Evolutionary conservation across 2,329 filamentous ascomycete genomes (phyloP).

Genomic region (Sarocladium strictum): DNA sequence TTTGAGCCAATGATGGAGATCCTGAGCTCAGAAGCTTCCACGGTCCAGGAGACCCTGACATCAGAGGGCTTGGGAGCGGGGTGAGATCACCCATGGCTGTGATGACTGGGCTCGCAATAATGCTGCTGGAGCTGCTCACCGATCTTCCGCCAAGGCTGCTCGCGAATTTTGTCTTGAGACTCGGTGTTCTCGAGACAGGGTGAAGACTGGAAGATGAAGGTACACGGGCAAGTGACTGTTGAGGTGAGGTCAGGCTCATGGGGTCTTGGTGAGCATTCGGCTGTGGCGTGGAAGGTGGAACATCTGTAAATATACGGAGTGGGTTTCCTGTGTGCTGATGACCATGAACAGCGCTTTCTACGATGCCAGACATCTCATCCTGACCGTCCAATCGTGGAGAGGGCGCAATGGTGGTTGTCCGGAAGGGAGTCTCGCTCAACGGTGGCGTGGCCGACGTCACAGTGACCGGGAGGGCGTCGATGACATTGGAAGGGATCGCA

Average conservation of each 20-base stretch:
- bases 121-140: slow-evolving; percentile 55
- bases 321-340: slow-evolving; percentile 15
- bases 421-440: slow-evolving; percentile 5
- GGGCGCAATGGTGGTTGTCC: slow-evolving; percentile 12
- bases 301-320: slow-evolving; percentile 34
- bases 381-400: slow-evolving; percentile 10
- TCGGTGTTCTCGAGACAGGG: slow-evolving; percentile 53
- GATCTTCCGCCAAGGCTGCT: slow-evolving; percentile 43
- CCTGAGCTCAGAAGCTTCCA: slow-evolving; percentile 51
- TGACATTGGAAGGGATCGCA: not conserved
- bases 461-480: not conserved
- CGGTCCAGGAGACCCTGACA: slow-evolving; percentile 58
- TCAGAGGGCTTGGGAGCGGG: slow-evolving; percentile 69
- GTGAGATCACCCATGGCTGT: slow-evolving; percentile 74
- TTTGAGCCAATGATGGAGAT: slow-evolving; percentile 31
- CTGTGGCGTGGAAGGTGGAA: slow-evolving; percentile 14
- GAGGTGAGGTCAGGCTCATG: slow-evolving; percentile 5
- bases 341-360: not conserved
- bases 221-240: not conserved
- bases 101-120: slow-evolving; percentile 67
- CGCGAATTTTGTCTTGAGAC: slow-evolving; percentile 50
- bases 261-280: slow-evolving; percentile 3
- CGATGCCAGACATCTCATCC: not conserved
- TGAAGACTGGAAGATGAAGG: slow-evolving; percentile 25
- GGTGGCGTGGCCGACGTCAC: slow-evolving; percentile 2